Conservation (phyloP, 305 asterid species). For the Fraxinus sp. region DNA sequence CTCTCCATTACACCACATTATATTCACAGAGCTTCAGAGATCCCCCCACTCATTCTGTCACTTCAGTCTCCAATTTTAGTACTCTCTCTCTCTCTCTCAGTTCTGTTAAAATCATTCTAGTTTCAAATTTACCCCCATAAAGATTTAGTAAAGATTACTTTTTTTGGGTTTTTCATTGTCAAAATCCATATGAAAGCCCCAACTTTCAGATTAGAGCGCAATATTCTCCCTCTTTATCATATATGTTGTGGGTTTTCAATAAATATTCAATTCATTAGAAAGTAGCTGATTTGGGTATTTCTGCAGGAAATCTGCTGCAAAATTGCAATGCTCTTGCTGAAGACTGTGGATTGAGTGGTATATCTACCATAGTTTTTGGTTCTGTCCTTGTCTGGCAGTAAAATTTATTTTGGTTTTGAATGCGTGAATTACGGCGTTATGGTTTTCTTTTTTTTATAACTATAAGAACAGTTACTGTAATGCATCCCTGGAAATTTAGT, state of each 20-base stretch:
- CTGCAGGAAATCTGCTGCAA: conserved; percentile 23
- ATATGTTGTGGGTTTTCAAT: conserved; percentile 19
- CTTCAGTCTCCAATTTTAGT: conserved; percentile 20
- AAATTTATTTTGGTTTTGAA: conserved; percentile 27
- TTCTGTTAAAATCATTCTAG: conserved; percentile 13
- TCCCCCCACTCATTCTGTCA: conserved; percentile 1
- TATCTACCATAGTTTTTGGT: conserved; percentile 30
- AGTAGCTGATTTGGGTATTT: conserved; percentile 20
- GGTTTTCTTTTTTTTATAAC: conserved; percentile 16
- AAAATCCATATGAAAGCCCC: conserved; percentile 22
- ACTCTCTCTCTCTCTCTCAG: background rate
- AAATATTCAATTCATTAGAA: conserved; percentile 4
- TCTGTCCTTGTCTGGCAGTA: conserved; percentile 10
- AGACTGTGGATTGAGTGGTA: conserved; percentile 18
- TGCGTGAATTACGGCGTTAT: conserved; percentile 33
- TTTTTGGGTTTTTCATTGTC: conserved; percentile 29
- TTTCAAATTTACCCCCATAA: conserved; percentile 18
- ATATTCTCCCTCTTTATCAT: conserved; percentile 14
- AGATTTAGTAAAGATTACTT: conserved; percentile 18
- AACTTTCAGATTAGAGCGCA: conserved; percentile 24
- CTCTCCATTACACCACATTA: conserved; percentile 21
- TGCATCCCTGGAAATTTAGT: background rate
- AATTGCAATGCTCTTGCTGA: conserved; percentile 2
- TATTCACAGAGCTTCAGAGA: conserved; percentile 22
- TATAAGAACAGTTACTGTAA: conserved; percentile 19